These are phyloP conservation scores for Prunus salicina DNA, from an alignment of 306 rosid species.

Conservation along the genomic window DNA sequence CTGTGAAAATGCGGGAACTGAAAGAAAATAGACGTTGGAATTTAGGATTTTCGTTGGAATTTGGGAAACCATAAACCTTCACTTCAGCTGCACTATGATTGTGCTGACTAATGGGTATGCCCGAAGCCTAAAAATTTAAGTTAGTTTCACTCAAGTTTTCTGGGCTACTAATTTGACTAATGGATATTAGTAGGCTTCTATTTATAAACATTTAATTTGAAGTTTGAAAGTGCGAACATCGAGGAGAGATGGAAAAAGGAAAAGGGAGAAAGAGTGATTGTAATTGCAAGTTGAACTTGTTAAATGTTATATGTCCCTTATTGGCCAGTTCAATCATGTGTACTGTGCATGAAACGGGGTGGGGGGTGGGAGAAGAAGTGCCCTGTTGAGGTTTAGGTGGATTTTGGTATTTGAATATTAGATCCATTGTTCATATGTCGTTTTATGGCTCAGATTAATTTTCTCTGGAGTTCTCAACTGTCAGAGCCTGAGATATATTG, in stretches of 20 bases:
- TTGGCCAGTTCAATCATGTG: neutral
- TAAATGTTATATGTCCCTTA: neutral
- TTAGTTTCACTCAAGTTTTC: neutral
- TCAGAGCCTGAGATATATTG: conserved; percentile 26
- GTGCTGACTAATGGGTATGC: neutral
- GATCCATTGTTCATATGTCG: neutral
- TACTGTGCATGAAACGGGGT: neutral
- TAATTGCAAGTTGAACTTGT: neutral
- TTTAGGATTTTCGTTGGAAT: neutral
- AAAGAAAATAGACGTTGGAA: neutral
- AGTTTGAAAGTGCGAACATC: neutral
- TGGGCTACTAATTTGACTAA: neutral
- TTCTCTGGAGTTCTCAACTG: neutral
- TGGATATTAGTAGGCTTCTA: neutral
- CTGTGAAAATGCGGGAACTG: neutral
- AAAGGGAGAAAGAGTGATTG: neutral
- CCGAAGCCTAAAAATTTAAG: neutral
- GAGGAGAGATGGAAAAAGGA: neutral
- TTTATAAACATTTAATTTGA: conserved; percentile 3
- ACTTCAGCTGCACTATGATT: neutral
- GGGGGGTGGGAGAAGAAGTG: neutral
- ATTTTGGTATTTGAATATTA: neutral
- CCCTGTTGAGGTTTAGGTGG: conserved; percentile 10
- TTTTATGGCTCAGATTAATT: conserved; percentile 1
- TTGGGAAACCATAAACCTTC: neutral